phyloP scores from a whole-genome alignment of 2,329 filamentous ascomycete species.

The Talaromyces marneffei region DNA sequence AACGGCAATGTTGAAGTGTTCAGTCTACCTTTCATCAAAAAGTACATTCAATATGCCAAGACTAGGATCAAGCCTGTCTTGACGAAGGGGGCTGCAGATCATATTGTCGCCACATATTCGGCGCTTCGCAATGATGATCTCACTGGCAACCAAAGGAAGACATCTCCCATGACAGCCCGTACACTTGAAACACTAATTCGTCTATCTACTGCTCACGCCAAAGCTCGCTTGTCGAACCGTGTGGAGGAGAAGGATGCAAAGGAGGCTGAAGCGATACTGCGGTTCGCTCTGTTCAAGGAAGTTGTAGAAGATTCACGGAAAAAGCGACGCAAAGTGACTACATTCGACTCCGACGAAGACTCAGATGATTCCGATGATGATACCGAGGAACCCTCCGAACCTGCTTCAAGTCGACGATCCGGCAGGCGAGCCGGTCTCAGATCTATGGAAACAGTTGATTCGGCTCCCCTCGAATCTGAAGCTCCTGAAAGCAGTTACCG shows the following conservation, averaged over 20 bases:
- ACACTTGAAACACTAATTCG: constrained; percentile 97
- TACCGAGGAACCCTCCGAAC: constrained; percentile 21
- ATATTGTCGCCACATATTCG: constrained; percentile 86
- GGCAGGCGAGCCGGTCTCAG: constrained; percentile 30
- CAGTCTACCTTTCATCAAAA: constrained; percentile 97
- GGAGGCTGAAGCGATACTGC: constrained; percentile 79
- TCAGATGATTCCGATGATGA: constrained; percentile 38
- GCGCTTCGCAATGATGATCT: constrained; percentile 92
- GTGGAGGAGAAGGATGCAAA: constrained; percentile 86
- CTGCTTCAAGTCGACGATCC: constrained; percentile 25
- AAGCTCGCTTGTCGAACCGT: constrained; percentile 76
- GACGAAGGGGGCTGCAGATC: constrained; percentile 84
- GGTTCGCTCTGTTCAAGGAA: constrained; percentile 97
- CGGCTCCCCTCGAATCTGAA: constrained; percentile 50
- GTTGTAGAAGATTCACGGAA: constrained; percentile 71
- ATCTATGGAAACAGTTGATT: constrained; percentile 31
- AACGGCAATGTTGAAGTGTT: constrained; percentile 78
- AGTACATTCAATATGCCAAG: constrained; percentile 98
- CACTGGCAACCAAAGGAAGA: constrained; percentile 86
- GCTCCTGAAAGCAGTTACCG: constrained; percentile 49
- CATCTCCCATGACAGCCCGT: constrained; percentile 91
- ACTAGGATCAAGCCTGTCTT: constrained; percentile 81
- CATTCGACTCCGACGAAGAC: constrained; percentile 58
- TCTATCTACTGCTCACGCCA: constrained; percentile 92
- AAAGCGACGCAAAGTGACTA: constrained; percentile 73